Conservation (phyloP, 495 filamentous ascomycete species). For the Lasiosphaeriaceae sp. region DNA sequence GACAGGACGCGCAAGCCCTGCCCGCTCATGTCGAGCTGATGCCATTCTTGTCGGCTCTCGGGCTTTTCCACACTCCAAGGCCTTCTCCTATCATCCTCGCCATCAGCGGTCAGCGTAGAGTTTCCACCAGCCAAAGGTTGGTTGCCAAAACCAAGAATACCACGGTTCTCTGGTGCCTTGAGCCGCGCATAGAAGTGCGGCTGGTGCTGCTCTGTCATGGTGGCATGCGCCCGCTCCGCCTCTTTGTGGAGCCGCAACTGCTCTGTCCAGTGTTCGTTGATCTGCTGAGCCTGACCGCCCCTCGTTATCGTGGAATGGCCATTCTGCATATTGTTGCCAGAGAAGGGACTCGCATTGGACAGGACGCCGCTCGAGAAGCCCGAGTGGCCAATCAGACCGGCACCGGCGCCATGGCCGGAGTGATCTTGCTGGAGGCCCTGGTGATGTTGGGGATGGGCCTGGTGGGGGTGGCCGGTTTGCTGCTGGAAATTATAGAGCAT, state of each 20-base stretch:
- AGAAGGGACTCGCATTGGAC: conserved; percentile 71
- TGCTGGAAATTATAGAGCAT: conserved; percentile 68
- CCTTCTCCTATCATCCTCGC: conserved; percentile 63
- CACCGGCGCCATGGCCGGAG: conserved; percentile 51
- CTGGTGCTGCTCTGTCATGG: conserved; percentile 54
- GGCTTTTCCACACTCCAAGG: conserved; percentile 51
- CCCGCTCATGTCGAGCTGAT: conserved; percentile 86
- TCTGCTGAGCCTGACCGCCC: conserved; percentile 40
- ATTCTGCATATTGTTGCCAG: conserved; percentile 69
- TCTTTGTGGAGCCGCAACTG: conserved; percentile 77
- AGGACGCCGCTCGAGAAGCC: conserved; percentile 72
- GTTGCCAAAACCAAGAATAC: conserved; percentile 52
- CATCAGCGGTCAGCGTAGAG: conserved; percentile 46
- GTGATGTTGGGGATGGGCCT: conserved; percentile 71
- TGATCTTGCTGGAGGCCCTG: conserved; percentile 71
- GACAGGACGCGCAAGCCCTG: conserved; percentile 84
- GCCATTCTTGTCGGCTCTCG: conserved; percentile 75
- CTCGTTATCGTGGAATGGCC: conserved; percentile 52
- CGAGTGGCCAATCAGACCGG: conserved; percentile 62
- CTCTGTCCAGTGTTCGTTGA: conserved; percentile 82
- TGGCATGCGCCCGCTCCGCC: conserved; percentile 62
- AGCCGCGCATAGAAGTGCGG: conserved; percentile 53
- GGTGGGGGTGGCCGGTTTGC: conserved; percentile 61
- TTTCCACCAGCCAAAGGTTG: conserved; percentile 22
- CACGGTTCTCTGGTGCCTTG: conserved; percentile 53